Evolutionary conservation across 768 basidiomycete species (phyloP).

Genomic region (Leccinellum rugosiceps): DNA sequence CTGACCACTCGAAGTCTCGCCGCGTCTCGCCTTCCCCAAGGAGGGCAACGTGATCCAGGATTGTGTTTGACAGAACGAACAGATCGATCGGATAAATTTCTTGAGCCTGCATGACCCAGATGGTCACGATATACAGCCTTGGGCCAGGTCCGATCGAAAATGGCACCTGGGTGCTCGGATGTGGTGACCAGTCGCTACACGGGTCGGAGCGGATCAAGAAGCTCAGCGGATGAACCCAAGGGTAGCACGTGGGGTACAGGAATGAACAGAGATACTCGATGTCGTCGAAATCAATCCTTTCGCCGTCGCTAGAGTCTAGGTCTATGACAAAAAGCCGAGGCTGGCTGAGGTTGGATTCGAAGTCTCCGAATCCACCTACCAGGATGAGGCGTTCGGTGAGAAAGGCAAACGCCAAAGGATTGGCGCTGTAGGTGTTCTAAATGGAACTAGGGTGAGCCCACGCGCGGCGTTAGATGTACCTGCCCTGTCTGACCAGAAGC

Average conservation of each 20-base stretch:
- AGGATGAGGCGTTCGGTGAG: constrained; percentile 40
- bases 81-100: constrained; percentile 35
- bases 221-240: constrained; percentile 25
- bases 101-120: constrained; percentile 35
- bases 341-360: constrained; percentile 20
- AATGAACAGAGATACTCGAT: constrained; percentile 38
- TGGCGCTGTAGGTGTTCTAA: constrained; percentile 28
- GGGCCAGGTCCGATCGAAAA: constrained; percentile 43
- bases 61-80: constrained; percentile 41
- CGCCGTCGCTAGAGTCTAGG: constrained; percentile 32
- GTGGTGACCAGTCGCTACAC: constrained; percentile 43
- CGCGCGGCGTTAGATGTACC: not conserved
- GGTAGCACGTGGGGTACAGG: constrained; percentile 37
- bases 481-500: constrained; percentile 42
- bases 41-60: constrained; percentile 28
- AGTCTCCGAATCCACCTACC: constrained; percentile 27
- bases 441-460: not conserved
- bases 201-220: constrained; percentile 55
- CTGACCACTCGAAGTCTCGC: constrained; percentile 40
- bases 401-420: constrained; percentile 42
- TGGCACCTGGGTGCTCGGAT: constrained; percentile 36
- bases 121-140: constrained; percentile 46
- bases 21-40: constrained; percentile 13
- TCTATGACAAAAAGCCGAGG: constrained; percentile 39
- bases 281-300: constrained; percentile 29